Conservation (phyloP, 306 rosid genomes). For the Lathyrus aphaca region DNA sequence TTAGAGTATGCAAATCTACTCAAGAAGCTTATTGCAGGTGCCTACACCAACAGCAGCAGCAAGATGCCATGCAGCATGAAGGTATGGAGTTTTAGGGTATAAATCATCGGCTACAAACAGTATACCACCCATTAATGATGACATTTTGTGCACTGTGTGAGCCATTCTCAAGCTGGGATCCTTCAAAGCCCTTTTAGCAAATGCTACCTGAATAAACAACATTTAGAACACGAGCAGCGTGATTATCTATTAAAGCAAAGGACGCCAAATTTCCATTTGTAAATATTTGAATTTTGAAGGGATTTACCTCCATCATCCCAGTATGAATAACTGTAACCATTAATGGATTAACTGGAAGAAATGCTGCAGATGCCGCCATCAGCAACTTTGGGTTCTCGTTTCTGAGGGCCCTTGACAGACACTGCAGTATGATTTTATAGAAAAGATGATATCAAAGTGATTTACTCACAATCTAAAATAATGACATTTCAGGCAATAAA, state of each 20-base stretch:
- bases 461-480: constrained; percentile 26
- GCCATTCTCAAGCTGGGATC: constrained; percentile 84
- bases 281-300: background rate
- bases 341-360: constrained; percentile 82
- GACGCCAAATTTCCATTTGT: background rate
- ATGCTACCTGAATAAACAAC: constrained; percentile 65
- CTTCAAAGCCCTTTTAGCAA: constrained; percentile 83
- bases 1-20: constrained; percentile 45
- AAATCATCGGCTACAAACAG: constrained; percentile 86
- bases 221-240: constrained; percentile 13
- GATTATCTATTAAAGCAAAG: constrained; percentile 22
- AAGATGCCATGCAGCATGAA: constrained; percentile 99
- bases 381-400: constrained; percentile 78
- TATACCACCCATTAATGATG: constrained; percentile 71
- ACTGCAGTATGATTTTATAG: constrained; percentile 53
- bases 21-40: constrained; percentile 94
- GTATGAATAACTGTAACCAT: constrained; percentile 94
- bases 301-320: constrained; percentile 94
- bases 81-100: constrained; percentile 76
- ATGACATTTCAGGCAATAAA: constrained; percentile 17
- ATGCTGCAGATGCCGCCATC: constrained; percentile 87
- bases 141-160: constrained; percentile 86
- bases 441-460: constrained; percentile 27
- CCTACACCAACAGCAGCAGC: constrained; percentile 96
- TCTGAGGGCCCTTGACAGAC: constrained; percentile 82